Conservation (phyloP, 495 filamentous ascomycete genomes). For the Filosporella fistucella region DNA sequence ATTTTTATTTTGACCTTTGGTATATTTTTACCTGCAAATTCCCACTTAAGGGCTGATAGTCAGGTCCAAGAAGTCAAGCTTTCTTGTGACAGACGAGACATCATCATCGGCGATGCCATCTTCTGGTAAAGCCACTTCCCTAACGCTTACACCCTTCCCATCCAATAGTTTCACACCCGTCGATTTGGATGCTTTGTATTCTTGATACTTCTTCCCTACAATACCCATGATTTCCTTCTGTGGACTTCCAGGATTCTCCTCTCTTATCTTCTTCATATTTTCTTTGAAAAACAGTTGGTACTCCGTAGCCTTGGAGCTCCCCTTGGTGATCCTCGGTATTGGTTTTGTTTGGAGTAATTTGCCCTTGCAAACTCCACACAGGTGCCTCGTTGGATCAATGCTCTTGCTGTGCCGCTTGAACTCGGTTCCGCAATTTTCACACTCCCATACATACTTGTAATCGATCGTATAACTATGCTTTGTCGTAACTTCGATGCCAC, state of each 20-base stretch:
- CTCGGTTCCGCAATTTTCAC: constrained; percentile 57
- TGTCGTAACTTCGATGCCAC: constrained; percentile 71
- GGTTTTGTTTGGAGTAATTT: constrained; percentile 75
- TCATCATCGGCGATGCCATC: too few species aligned
- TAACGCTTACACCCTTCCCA: too few species aligned
- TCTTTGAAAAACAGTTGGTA: constrained; percentile 68
- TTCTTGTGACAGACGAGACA: neutral
- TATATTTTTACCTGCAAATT: too few species aligned
- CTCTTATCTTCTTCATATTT: constrained; percentile 52
- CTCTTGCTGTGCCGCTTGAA: constrained; percentile 82
- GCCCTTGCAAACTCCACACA: constrained; percentile 68
- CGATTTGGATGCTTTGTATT: constrained; percentile 27
- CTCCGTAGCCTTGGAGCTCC: constrained; percentile 21
- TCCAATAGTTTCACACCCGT: too few species aligned
- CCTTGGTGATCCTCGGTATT: constrained; percentile 47
- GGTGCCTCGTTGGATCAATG: constrained; percentile 59
- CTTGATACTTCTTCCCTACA: constrained; percentile 45
- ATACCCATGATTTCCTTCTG: constrained; percentile 63
- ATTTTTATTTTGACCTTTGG: too few species aligned
- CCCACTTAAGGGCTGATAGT: neutral
- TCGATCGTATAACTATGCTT: constrained; percentile 84
- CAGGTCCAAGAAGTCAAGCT: constrained; percentile 2
- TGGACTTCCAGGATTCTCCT: constrained; percentile 43
- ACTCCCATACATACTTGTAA: constrained; percentile 87
- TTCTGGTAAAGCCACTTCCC: too few species aligned